Evolutionary conservation across 108 stramenopile species (phyloP), one percentile per base, ranked within the genome.

Genomic region (Nitzschia sp.): DNA sequence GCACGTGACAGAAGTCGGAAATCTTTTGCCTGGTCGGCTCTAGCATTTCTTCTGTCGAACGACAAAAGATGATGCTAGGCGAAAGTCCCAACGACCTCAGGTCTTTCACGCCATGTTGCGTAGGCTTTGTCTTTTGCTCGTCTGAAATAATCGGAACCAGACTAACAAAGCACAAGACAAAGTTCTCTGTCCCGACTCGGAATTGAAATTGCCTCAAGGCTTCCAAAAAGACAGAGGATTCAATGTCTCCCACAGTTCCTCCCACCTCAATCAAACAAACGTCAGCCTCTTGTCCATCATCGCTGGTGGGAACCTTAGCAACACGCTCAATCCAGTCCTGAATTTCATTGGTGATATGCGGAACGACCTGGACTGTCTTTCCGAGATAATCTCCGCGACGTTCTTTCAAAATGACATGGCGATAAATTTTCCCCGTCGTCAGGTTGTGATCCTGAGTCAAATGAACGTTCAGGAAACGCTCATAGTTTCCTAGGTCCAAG

Each of bases 91-190:
- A 72, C 30, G 82, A 82, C 27, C 97, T 69, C 68, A 99, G 86
- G 82, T 99, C 98, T 53, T 95, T 87, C 59, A 99, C 97, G 8
- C 97, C 96, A 81, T 98, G 96, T 71, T 99, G 99, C 23, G 99
- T 99, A 18, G 99, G 99, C 78, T 99, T 99, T 13, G 99, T 98
- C 84, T 99, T 99, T 91, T 98, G 98, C 78, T 99, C 99, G 35
- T 96, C 98, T n/a, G 78, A 76, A 74, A 99, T 82, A 35, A 97
- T 89, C 18, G 99, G 99, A 30, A 99, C 97, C 15, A 99, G 82
- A 5, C 88, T 90, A 3, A 99, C 99, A 75, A 98, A 98, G 24
- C 96, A 95, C 31, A 99, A 75, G 59, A 91, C 87, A 59, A 98
- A 95, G 76, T 98, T 96, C 56, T 97, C 93, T 13, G 82, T 68